These are phyloP conservation scores for Podospora anserina DNA, from an alignment of 495 filamentous ascomycete species.

Conservation along the genomic window DNA sequence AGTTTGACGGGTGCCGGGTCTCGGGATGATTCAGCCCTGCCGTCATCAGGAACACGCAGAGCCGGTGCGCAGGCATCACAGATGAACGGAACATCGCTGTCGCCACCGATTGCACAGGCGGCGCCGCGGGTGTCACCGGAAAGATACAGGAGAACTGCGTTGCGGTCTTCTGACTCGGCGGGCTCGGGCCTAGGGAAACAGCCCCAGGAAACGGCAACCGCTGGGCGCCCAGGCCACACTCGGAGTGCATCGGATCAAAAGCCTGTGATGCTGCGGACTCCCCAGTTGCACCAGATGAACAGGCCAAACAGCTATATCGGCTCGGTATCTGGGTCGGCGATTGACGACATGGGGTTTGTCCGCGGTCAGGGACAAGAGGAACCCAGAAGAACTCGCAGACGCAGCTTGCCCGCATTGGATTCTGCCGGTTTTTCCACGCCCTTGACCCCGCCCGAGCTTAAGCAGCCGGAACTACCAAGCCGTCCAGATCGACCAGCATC, in stretches of 20 bases:
- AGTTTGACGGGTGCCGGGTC: slow-evolving; percentile 19
- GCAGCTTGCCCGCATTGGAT: slow-evolving; percentile 81
- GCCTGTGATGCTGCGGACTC: slow-evolving; percentile 25
- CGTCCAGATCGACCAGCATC: slow-evolving; percentile 34
- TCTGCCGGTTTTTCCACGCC: slow-evolving; percentile 50
- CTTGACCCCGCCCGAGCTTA: slow-evolving; percentile 40
- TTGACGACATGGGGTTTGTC: slow-evolving; percentile 55
- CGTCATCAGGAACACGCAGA: slow-evolving; percentile 26
- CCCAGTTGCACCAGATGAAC: slow-evolving; percentile 29
- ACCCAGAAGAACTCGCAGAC: slow-evolving; percentile 72
- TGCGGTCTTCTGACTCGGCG: slow-evolving; percentile 42
- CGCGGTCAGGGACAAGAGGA: slow-evolving; percentile 53
- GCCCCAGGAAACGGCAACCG: slow-evolving; percentile 24
- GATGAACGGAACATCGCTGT: slow-evolving; percentile 30
- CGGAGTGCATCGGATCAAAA: slow-evolving; percentile 32
- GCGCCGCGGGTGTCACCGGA: slow-evolving; percentile 49
- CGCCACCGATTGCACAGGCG: slow-evolving; percentile 37
- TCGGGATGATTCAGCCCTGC: slow-evolving; percentile 35
- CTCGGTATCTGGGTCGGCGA: slow-evolving; percentile 33
- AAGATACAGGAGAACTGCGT: slow-evolving; percentile 51
- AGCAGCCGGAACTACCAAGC: slow-evolving; percentile 39
- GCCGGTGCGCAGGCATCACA: slow-evolving; percentile 30
- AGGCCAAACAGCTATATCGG: slow-evolving; percentile 49
- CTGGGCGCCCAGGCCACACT: slow-evolving; percentile 44
- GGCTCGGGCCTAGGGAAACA: slow-evolving; percentile 29